phyloP scores from a whole-genome alignment of 331 rosid genomes.

The Spiraea crenata region DNA sequence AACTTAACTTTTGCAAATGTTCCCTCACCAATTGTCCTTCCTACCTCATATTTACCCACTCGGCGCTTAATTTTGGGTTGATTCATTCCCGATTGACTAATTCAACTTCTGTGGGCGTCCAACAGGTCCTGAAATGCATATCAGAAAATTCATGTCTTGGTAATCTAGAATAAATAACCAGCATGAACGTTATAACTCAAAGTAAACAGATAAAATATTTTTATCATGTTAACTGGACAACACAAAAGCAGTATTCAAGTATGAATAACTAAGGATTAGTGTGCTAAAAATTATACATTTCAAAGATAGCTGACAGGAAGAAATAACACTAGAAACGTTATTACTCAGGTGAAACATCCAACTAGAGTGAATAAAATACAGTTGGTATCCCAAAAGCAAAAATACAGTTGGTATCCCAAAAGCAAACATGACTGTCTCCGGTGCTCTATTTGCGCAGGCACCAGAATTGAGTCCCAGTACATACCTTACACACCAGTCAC shows the following conservation, averaged over 20 bases:
- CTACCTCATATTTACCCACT: conserved; percentile 89
- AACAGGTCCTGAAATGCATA: conserved; percentile 34
- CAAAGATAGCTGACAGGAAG: no score
- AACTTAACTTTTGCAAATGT: conserved; percentile 94
- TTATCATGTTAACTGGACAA: background rate
- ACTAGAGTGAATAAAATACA: no score
- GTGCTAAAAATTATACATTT: no score
- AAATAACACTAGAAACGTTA: background rate
- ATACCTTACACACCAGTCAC: no score
- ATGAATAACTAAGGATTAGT: no score
- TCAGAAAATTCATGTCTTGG: background rate
- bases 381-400: no score
- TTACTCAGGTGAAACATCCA: background rate
- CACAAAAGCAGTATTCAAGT: background rate
- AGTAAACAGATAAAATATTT: background rate
- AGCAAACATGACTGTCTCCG: background rate
- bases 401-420: background rate
- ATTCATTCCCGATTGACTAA: conserved; percentile 46
- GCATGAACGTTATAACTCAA: background rate
- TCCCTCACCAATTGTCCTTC: conserved; percentile 98
- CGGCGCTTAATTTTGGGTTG: conserved; percentile 83
- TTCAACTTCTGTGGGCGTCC: conserved; percentile 20
- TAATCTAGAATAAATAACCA: background rate
- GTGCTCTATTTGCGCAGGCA: background rate
- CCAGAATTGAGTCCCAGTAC: background rate